These are phyloP conservation scores for sunflower (Helianthus annuus) DNA, from an alignment of 129 eudicot genomes.

Conservation along the genomic window HanXRQr2.0-SUNRISE NC_035444.2:9001849-9002348, in stretches of 20 bases:
- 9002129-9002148: conserved; percentile 33
- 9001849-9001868: conserved; percentile 50
- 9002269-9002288: no score
- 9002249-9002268: no score
- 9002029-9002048: conserved; percentile 19
- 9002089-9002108: conserved; percentile 59
- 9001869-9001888: conserved; percentile 67
- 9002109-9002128: conserved; percentile 16
- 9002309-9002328: no score
- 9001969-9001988: conserved; percentile 7
- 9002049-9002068: conserved; percentile 12
- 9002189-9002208: no score
- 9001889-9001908: conserved; percentile 63
- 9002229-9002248: no score
- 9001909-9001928: conserved; percentile 37
- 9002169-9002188: no score
- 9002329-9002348: no score
- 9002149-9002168: no score
- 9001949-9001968: background rate
- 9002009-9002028: background rate
- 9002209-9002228: no score
- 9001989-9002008: no score
- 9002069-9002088: conserved; percentile 34
- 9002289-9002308: no score
- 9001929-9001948: conserved; percentile 39